Evolutionary conservation across 352 stramenopile species (phyloP), one percentile per base, ranked within the genome.

Genomic region (Globisporangium polare): DNA sequence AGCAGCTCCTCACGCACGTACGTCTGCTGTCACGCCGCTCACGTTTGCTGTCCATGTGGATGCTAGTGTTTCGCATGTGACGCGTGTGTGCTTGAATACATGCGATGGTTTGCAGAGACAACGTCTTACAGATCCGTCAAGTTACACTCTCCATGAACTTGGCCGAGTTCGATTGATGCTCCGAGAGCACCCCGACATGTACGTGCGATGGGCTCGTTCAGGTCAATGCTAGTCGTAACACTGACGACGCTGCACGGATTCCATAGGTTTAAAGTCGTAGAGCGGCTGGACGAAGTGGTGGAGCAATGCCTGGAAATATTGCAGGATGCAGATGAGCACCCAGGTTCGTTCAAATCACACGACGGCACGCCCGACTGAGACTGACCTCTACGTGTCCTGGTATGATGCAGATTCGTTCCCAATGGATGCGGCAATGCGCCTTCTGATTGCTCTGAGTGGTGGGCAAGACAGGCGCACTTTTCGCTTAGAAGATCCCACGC

Each of bases 401-500:
- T 31, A 33, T 64, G 20, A 20, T 47, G 24, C n/a, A 61, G 69
- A 64, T 60, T 50, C 51, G n/a, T 49, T 67, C 71, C 45, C 55
- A 39, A 66, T 75, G 65, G 45, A 56, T 6, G 58, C 67, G 15
- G 57, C 73, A 17, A 62, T 92, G 68, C 80, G 72, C 6, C 60
- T 92, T n/a, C 55, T 92, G 9, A 56, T 89, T 12, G 77, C 73
- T 12, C 68, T 92, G 3, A 71, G 78, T 26, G 83, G 83, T 13
- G 83, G 80, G 7, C 45, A 70, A 1, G 73, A 92, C 58, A 75
- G 77, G 46, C 29, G 65, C 15, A 87, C 83, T 13, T 92, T 92
- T 59, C 65, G 86, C 12, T 60, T 88, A 2, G 71, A 82, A 54
- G 78, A 90, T 47, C 67, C 72, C 3, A 84, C 73, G 46, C 70